Evolutionary conservation across 129 eudicot genomes (phyloP).

Genomic region (Saussurea involucrata): DNA sequence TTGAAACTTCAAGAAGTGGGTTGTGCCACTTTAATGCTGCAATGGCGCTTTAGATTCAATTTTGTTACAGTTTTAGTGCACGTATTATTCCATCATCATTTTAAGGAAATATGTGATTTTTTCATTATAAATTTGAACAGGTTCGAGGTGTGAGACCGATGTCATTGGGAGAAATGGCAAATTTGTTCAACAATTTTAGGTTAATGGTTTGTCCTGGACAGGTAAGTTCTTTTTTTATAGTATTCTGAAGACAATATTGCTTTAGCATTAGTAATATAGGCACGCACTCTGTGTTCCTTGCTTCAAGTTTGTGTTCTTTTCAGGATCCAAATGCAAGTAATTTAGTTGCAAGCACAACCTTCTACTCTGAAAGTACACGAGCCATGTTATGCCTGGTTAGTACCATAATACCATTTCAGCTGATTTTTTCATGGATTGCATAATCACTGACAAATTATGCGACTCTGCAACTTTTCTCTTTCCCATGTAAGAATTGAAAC

Average conservation of each 20-base stretch:
- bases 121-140: constrained; percentile 41
- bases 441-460: no score
- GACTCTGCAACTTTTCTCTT: not conserved
- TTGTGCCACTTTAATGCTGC: constrained; percentile 8
- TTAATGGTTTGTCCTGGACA: no score
- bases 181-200: no score
- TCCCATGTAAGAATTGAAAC: constrained; percentile 95
- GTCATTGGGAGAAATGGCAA: no score
- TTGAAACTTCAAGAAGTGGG: constrained; percentile 99
- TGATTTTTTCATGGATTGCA: not conserved
- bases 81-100: not conserved
- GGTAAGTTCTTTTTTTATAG: no score
- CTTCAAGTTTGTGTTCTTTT: no score
- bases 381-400: constrained; percentile 92
- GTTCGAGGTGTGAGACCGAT: constrained; percentile 92
- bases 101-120: not conserved
- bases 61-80: not conserved
- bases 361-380: constrained; percentile 84
- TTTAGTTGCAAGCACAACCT: constrained; percentile 93
- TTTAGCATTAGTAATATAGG: no score
- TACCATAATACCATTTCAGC: constrained; percentile 2
- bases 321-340: no score
- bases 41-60: not conserved
- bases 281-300: no score
- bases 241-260: no score